These are phyloP conservation scores for Rhodotorula sp. DNA, from an alignment of 1,284 basidiomycete genomes.

Conservation along the genomic window DNA sequence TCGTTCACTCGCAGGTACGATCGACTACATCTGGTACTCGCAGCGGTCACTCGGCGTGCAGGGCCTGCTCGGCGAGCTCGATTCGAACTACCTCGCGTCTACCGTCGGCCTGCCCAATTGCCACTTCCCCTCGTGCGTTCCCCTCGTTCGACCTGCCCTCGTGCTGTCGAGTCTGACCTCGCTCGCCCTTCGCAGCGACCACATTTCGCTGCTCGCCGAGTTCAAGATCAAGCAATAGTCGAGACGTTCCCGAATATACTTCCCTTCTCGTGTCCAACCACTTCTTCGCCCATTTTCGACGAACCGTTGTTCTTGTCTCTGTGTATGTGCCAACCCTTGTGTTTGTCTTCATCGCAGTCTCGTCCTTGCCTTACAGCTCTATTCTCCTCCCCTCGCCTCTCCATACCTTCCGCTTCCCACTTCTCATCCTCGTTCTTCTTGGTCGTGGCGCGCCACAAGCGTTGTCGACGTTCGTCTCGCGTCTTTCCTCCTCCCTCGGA, in stretches of 20 bases:
- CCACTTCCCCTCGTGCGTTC: slow-evolving; percentile 26
- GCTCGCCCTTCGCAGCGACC: slow-evolving; percentile 43
- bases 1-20: slow-evolving; percentile 51
- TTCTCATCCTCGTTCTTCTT: too few species aligned
- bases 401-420: not conserved
- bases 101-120: slow-evolving; percentile 67
- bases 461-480: not conserved
- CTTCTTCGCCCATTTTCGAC: not conserved
- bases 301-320: not conserved
- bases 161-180: slow-evolving; percentile 57
- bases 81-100: slow-evolving; percentile 79
- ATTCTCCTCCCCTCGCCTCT: not conserved
- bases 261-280: too few species aligned
- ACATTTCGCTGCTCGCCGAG: slow-evolving; percentile 52
- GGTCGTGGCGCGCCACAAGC: too few species aligned
- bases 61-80: slow-evolving; percentile 83
- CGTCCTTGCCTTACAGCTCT: not conserved
- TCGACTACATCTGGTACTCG: slow-evolving; percentile 96
- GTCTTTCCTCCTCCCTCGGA: not conserved
- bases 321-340: not conserved
- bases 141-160: slow-evolving; percentile 32
- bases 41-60: slow-evolving; percentile 75
- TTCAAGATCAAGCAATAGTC: slow-evolving; percentile 47
- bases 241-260: not conserved
- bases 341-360: not conserved